These are phyloP conservation scores for Solanum ossicruentum DNA, from an alignment of 257 asterid species.

Conservation along the genomic window DNA sequence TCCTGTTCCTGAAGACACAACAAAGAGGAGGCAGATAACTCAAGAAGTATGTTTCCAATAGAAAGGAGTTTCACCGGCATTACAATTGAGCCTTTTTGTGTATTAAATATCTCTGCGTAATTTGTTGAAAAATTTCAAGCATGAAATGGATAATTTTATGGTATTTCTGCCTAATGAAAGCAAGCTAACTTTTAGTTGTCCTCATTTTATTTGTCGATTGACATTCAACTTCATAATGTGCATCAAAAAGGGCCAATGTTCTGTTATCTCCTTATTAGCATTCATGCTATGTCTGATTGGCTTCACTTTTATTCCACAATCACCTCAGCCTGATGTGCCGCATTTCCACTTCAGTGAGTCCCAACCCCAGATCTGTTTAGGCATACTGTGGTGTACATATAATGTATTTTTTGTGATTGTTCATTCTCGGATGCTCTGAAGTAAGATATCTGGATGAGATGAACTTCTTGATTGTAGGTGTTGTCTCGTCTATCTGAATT, in stretches of 20 bases:
- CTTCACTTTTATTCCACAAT: neutral
- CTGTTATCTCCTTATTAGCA: neutral
- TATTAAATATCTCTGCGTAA: neutral
- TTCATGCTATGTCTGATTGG: neutral
- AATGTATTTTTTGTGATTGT: neutral
- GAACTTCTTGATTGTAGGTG: slow-evolving; percentile 42
- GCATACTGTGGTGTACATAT: neutral
- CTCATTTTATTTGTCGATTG: neutral
- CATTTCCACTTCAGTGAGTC: neutral
- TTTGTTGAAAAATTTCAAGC: neutral
- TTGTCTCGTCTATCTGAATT: slow-evolving; percentile 79
- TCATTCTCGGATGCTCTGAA: neutral
- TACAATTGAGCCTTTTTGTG: neutral
- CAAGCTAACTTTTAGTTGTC: neutral
- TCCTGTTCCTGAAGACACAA: slow-evolving; percentile 82
- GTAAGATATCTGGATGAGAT: neutral
- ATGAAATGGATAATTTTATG: neutral
- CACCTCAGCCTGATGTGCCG: neutral
- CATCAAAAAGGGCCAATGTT: neutral
- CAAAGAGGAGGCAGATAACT: slow-evolving; percentile 70
- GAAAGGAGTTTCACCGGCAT: neutral
- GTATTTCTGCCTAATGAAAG: neutral
- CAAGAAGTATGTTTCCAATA: slow-evolving; percentile 51
- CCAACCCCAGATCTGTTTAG: neutral
- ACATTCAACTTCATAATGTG: neutral